A percentile compares a stretch with the other conserved stretches of the same genome.
These are phyloP conservation scores for Sanghuangporus weigelae DNA, from an alignment of 1,284 basidiomycete species.

Conservation along the genomic window DNA sequence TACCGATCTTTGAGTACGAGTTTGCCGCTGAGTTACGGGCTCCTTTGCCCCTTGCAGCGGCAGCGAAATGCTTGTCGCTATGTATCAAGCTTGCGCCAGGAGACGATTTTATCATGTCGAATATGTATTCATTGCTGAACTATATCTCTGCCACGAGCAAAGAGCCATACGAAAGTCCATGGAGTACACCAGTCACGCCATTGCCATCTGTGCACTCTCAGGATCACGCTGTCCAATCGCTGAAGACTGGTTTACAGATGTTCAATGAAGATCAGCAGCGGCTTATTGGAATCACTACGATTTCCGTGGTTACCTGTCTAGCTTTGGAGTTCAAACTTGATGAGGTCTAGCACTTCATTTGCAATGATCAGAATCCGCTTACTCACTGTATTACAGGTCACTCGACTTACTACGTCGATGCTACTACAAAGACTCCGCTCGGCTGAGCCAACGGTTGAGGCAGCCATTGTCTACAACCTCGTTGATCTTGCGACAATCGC, in stretches of 20 bases:
- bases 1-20: conserved; percentile 85
- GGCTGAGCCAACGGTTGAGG: conserved; percentile 82
- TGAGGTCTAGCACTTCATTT: conserved; percentile 49
- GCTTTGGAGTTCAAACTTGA: conserved; percentile 79
- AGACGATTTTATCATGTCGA: conserved; percentile 90
- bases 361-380: not conserved
- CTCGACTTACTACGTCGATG: conserved; percentile 86
- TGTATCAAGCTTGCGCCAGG: conserved; percentile 88
- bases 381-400: conserved; percentile 53
- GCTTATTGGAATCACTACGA: conserved; percentile 84
- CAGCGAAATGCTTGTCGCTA: conserved; percentile 84
- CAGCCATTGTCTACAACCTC: conserved; percentile 87
- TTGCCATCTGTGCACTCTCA: conserved; percentile 42
- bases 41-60: conserved; percentile 74
- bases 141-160: conserved; percentile 80
- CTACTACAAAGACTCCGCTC: conserved; percentile 83
- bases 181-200: conserved; percentile 34
- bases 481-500: conserved; percentile 85
- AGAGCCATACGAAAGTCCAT: conserved; percentile 55
- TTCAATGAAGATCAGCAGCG: conserved; percentile 82
- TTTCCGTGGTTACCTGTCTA: conserved; percentile 81
- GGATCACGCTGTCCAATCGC: conserved; percentile 44
- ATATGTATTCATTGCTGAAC: conserved; percentile 94
- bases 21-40: conserved; percentile 70
- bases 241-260: conserved; percentile 55